These are phyloP conservation scores for Marchantia polymorpha DNA, from an alignment of 225 moss, liverwort and hornwort species.

Conservation along the genomic window DNA sequence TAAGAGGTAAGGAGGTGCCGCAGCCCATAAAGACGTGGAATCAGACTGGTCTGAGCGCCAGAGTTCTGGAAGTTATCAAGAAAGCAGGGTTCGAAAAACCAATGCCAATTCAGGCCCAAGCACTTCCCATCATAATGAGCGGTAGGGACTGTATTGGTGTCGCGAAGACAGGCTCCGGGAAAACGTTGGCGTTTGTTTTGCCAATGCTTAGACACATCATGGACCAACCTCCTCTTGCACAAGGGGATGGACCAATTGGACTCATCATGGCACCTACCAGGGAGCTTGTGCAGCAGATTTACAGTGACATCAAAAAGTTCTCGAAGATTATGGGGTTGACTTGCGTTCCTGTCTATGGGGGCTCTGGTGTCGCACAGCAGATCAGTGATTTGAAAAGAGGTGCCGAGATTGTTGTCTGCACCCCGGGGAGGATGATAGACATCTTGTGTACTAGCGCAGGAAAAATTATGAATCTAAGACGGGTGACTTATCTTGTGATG, in stretches of 20 bases:
- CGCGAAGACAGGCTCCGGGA: slow-evolving; percentile 98
- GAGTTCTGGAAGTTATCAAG: slow-evolving; percentile 86
- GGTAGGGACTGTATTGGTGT: slow-evolving; percentile 98
- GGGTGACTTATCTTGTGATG: slow-evolving; percentile 98
- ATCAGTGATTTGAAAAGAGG: slow-evolving; percentile 96
- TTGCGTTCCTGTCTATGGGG: slow-evolving; percentile 93
- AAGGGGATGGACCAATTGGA: slow-evolving; percentile 96
- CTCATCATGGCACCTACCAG: slow-evolving; percentile 98
- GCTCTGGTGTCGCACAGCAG: slow-evolving; percentile 95
- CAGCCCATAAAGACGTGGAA: slow-evolving; percentile 97
- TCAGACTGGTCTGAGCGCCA: slow-evolving; percentile 94
- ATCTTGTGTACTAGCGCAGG: slow-evolving; percentile 97
- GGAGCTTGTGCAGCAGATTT: slow-evolving; percentile 97
- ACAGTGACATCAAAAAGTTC: slow-evolving; percentile 87
- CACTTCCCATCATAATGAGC: slow-evolving; percentile 93
- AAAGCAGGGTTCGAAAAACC: slow-evolving; percentile 88
- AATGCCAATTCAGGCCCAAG: slow-evolving; percentile 95
- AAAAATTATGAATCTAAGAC: slow-evolving; percentile 89
- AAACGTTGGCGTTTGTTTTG: slow-evolving; percentile 91
- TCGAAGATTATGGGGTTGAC: slow-evolving; percentile 82
- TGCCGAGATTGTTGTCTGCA: slow-evolving; percentile 95
- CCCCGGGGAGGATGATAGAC: slow-evolving; percentile 98
- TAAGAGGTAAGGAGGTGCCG: slow-evolving; percentile 94
- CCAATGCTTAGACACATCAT: slow-evolving; percentile 97
- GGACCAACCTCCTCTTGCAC: slow-evolving; percentile 85